Percentiles rank a stretch among this genome's conserved stretches.
Evolutionary conservation across 805 yeast genomes (phyloP).

Genomic region (Komagataella phaffii): DNA sequence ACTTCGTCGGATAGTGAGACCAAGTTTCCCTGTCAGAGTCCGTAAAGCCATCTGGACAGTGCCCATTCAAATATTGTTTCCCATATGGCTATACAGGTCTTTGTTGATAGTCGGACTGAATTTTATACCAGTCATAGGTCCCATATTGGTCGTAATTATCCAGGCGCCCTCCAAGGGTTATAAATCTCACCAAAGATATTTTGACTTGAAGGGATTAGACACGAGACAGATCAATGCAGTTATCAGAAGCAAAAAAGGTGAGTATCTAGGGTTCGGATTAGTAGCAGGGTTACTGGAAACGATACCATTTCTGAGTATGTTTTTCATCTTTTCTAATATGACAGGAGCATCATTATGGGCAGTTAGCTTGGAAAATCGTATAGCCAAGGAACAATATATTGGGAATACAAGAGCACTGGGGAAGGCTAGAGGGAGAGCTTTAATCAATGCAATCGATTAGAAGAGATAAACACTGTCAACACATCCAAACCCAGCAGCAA

Average conservation of each 20-base stretch:
- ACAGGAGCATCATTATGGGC: conserved; percentile 61
- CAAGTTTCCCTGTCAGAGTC: conserved; percentile 4
- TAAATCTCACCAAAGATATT: conserved; percentile 40
- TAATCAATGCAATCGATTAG: conserved; percentile 5
- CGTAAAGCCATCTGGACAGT: conserved; percentile 7
- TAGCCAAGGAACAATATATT: neutral
- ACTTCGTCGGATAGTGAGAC: neutral
- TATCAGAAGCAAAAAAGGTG: conserved; percentile 22
- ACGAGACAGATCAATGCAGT: conserved; percentile 24
- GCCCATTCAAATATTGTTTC: conserved; percentile 17
- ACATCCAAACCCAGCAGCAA: conserved; percentile 98
- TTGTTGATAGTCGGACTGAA: conserved; percentile 23
- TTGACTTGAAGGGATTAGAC: conserved; percentile 37
- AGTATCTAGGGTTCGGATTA: conserved; percentile 38
- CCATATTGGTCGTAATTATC: conserved; percentile 31
- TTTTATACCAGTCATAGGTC: conserved; percentile 46
- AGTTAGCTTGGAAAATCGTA: conserved; percentile 18
- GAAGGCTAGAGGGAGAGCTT: neutral
- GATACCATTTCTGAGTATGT: conserved; percentile 37
- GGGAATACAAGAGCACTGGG: neutral
- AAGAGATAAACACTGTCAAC: conserved; percentile 70
- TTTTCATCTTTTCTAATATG: conserved; percentile 44
- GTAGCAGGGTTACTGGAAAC: conserved; percentile 35
- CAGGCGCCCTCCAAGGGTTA: conserved; percentile 44
- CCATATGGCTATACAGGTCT: conserved; percentile 25